Evolutionary conservation across 768 basidiomycete species (phyloP).

Genomic region (Austroboletus eburneus): DNA sequence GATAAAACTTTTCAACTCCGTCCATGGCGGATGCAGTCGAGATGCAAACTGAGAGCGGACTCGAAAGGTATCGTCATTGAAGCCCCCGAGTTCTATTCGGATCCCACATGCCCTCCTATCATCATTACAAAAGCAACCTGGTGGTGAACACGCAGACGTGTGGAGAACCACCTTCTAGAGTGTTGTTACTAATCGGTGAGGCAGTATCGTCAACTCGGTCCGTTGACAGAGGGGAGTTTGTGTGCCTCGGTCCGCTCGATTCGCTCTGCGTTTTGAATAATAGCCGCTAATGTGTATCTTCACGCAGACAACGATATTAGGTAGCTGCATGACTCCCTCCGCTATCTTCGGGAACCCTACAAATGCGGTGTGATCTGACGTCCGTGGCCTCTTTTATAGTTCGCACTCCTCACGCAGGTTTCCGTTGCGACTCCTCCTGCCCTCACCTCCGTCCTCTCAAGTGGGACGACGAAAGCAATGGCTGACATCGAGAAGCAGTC

Average conservation of each 20-base stretch:
- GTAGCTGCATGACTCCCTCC: slow-evolving; percentile 18
- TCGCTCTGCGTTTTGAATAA: slow-evolving; percentile 6
- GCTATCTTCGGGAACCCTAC: slow-evolving; percentile 19
- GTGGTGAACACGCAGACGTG: neutral
- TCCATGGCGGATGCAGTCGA: slow-evolving; percentile 25
- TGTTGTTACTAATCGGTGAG: slow-evolving; percentile 1
- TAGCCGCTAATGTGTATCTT: slow-evolving; percentile 9
- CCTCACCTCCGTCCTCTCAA: slow-evolving; percentile 8
- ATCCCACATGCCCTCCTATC: neutral
- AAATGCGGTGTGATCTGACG: slow-evolving; percentile 23
- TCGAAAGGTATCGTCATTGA: neutral
- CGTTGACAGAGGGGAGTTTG: slow-evolving; percentile 1
- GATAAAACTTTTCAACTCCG: slow-evolving; percentile 12
- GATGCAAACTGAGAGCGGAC: slow-evolving; percentile 10
- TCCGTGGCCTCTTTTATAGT: slow-evolving; percentile 25
- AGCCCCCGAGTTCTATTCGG: neutral
- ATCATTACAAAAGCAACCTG: no score
- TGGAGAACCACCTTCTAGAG: neutral
- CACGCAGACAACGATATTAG: slow-evolving; percentile 9
- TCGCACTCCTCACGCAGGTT: slow-evolving; percentile 5
- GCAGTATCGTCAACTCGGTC: slow-evolving; percentile 1
- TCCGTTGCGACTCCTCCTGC: slow-evolving; percentile 10
- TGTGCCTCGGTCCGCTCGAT: slow-evolving; percentile 8
- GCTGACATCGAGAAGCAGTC: slow-evolving; percentile 29
- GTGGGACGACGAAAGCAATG: slow-evolving; percentile 19